These are phyloP conservation scores for Tephrocybe rancida DNA, from an alignment of 768 basidiomycete genomes.

Conservation along the genomic window DNA sequence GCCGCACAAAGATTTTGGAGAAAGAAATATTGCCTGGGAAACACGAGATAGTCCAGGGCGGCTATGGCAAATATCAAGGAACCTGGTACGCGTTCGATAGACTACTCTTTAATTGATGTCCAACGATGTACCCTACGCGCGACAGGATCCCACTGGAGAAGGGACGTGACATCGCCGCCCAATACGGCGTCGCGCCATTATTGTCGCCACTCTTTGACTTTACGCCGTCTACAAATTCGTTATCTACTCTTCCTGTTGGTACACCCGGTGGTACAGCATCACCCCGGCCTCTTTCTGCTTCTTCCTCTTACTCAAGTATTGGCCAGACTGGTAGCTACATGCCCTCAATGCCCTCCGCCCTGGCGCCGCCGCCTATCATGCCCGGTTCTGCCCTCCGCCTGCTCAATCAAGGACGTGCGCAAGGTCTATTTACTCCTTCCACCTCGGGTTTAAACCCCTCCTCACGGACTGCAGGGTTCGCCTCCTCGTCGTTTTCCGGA, in stretches of 20 bases:
- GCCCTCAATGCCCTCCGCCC: conserved; percentile 47
- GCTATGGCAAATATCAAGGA: conserved; percentile 99
- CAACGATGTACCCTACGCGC: not conserved
- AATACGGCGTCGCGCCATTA: conserved; percentile 89
- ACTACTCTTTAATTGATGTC: conserved; percentile 2
- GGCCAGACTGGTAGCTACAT: conserved; percentile 48
- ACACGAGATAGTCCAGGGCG: conserved; percentile 98
- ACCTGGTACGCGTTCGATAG: conserved; percentile 72
- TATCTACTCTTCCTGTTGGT: conserved; percentile 66
- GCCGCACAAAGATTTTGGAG: conserved; percentile 94
- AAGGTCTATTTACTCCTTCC: conserved; percentile 85
- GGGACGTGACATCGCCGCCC: conserved; percentile 89
- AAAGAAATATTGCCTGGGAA: conserved; percentile 95
- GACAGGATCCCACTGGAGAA: conserved; percentile 93
- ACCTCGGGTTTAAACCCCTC: conserved; percentile 56
- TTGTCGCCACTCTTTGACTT: conserved; percentile 94
- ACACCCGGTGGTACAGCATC: conserved; percentile 50
- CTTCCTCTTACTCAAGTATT: conserved; percentile 65
- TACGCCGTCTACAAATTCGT: conserved; percentile 72
- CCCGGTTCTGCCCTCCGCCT: conserved; percentile 84
- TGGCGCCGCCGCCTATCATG: conserved; percentile 85
- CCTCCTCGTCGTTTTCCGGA: conserved; percentile 53
- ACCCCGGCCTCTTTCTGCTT: conserved; percentile 66
- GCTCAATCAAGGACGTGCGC: conserved; percentile 83
- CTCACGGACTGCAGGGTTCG: conserved; percentile 48